A percentile compares a stretch with the other conserved stretches of the same genome.
Conservation (phyloP, 345 rosid species). For the Excoecaria agallocha region DNA sequence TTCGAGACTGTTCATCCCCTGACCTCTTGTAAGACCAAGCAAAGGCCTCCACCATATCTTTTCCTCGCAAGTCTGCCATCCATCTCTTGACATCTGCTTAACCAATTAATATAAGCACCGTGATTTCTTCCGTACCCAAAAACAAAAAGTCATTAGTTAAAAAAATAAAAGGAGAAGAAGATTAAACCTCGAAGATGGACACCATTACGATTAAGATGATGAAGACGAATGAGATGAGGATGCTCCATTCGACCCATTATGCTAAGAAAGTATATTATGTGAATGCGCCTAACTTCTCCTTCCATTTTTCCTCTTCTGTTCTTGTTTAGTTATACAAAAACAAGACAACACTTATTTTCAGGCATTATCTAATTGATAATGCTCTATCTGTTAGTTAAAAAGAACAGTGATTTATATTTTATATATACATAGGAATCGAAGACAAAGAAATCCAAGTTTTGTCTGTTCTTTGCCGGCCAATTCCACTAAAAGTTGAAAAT, state of each 20-base stretch:
- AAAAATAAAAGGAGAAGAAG: neutral
- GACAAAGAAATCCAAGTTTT: too few species aligned
- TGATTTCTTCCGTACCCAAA: too few species aligned
- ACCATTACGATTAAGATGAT: slow-evolving; percentile 47
- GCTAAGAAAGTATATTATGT: slow-evolving; percentile 67
- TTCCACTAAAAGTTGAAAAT: too few species aligned
- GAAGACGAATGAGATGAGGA: slow-evolving; percentile 71
- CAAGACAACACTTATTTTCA: too few species aligned
- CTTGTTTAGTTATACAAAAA: too few species aligned
- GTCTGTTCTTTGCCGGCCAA: too few species aligned
- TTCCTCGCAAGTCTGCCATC: slow-evolving; percentile 67
- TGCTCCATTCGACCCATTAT: slow-evolving; percentile 54
- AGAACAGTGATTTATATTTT: too few species aligned
- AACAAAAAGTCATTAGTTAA: neutral
- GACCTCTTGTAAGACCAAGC: slow-evolving; percentile 82
- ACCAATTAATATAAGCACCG: neutral
- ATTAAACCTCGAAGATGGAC: slow-evolving; percentile 58
- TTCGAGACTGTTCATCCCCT: neutral
- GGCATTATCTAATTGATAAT: too few species aligned
- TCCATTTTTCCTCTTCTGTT: too few species aligned
- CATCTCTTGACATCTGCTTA: slow-evolving; percentile 63
- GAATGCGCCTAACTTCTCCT: slow-evolving; percentile 56
- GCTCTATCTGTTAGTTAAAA: too few species aligned
- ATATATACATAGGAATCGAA: too few species aligned
- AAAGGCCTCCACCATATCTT: slow-evolving; percentile 61